Conservation (phyloP, 805 yeast genomes). For the Metschnikowia picachoensis region DNA sequence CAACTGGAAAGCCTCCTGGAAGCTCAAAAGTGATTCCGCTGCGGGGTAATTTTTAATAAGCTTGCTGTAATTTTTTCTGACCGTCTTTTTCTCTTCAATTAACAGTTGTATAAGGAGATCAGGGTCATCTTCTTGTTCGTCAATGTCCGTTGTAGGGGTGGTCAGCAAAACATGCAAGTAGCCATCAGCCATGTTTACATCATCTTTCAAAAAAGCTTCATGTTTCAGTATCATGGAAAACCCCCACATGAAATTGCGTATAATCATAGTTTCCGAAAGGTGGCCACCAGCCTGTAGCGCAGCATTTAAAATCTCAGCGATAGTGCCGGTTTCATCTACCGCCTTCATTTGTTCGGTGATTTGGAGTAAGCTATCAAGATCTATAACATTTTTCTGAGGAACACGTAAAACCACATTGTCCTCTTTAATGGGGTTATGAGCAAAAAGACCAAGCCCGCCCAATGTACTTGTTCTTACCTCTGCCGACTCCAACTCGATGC, state of each 20-base stretch:
- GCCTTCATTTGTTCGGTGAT: slow-evolving; percentile 3
- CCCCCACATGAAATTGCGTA: slow-evolving; percentile 17
- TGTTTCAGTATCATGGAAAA: not conserved
- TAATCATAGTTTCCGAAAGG: slow-evolving; percentile 13
- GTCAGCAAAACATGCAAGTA: slow-evolving; percentile 11
- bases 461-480: slow-evolving; percentile 7
- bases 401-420: slow-evolving; percentile 11
- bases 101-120: slow-evolving; percentile 6
- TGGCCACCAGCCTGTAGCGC: slow-evolving; percentile 6
- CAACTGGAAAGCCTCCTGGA: slow-evolving; percentile 27
- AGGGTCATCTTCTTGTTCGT: not conserved
- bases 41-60: slow-evolving; percentile 2
- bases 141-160: slow-evolving; percentile 11
- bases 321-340: slow-evolving; percentile 2
- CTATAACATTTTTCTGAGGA: slow-evolving; percentile 10
- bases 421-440: slow-evolving; percentile 1
- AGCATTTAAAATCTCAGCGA: slow-evolving; percentile 3
- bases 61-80: slow-evolving; percentile 1
- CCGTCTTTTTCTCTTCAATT: slow-evolving; percentile 5
- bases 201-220: not conserved
- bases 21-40: slow-evolving; percentile 12
- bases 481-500: slow-evolving; percentile 3
- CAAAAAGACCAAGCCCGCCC: slow-evolving; percentile 16
- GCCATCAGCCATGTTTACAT: slow-evolving; percentile 1
- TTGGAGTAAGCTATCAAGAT: slow-evolving; percentile 8